Evolutionary conservation across 805 yeast species (phyloP).

Genomic region (Metschnikowia dekortorum): DNA sequence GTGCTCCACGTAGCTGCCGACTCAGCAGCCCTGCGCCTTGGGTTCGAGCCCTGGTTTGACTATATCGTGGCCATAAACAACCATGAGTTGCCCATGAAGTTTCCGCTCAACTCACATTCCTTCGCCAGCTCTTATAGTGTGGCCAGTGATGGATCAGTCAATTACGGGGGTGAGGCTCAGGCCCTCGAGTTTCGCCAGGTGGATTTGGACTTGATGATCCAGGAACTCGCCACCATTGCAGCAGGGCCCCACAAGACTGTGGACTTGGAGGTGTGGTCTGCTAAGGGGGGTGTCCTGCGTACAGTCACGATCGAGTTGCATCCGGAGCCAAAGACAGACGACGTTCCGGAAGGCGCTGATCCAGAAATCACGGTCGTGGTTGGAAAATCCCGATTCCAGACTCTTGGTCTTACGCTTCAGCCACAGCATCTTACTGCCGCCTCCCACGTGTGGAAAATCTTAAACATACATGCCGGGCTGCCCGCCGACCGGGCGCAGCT

Average conservation of each 20-base stretch:
- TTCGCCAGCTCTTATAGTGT: slow-evolving; percentile 25
- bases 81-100: slow-evolving; percentile 47
- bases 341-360: neutral
- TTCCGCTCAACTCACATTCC: slow-evolving; percentile 24
- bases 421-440: slow-evolving; percentile 73
- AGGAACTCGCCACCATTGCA: slow-evolving; percentile 37
- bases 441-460: slow-evolving; percentile 82
- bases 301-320: slow-evolving; percentile 23
- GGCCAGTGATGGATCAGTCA: slow-evolving; percentile 39
- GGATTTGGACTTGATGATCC: slow-evolving; percentile 40
- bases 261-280: slow-evolving; percentile 71
- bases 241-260: slow-evolving; percentile 36
- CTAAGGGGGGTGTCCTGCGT: slow-evolving; percentile 68
- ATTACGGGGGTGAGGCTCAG: slow-evolving; percentile 32
- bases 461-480: slow-evolving; percentile 64
- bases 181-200: slow-evolving; percentile 32
- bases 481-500: slow-evolving; percentile 85
- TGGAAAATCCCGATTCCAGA: slow-evolving; percentile 35
- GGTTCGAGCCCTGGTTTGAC: slow-evolving; percentile 82
- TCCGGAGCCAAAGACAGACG: neutral
- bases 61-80: slow-evolving; percentile 78
- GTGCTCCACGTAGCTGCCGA: slow-evolving; percentile 37
- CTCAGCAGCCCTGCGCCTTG: slow-evolving; percentile 29
- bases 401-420: slow-evolving; percentile 66
- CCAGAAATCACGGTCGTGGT: slow-evolving; percentile 6